Evolutionary conservation across 2,329 filamentous ascomycete species (phyloP).

Genomic region (Endocalyx cinctus): DNA sequence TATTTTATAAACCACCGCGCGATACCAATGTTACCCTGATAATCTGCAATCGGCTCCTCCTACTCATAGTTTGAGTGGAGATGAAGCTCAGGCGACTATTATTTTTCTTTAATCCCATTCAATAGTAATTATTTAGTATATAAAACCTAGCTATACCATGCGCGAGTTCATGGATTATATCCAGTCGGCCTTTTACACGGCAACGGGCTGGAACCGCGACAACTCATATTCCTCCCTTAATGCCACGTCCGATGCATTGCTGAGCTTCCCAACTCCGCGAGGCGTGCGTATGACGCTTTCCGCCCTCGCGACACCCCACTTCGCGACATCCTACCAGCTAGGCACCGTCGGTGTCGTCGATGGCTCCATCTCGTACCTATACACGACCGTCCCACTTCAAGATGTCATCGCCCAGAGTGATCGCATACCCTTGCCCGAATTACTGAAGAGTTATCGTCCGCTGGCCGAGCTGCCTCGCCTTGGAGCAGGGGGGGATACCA

Average conservation of each 20-base stretch:
- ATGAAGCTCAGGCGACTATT: too few species aligned
- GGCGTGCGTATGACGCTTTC: conserved; percentile 84
- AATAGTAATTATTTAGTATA: too few species aligned
- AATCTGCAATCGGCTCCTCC: too few species aligned
- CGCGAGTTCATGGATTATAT: conserved; percentile 97
- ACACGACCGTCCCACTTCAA: conserved; percentile 76
- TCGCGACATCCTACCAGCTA: conserved; percentile 89
- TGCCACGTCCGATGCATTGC: conserved; percentile 75
- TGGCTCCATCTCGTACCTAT: conserved; percentile 95
- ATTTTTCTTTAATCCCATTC: too few species aligned
- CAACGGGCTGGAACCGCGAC: conserved; percentile 84
- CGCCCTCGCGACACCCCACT: conserved; percentile 86
- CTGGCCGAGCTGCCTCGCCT: conserved; percentile 54
- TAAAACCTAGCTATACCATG: too few species aligned
- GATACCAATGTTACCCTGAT: too few species aligned
- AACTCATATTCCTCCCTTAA: conserved; percentile 89
- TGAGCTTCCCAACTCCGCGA: conserved; percentile 82
- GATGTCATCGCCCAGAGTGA: conserved; percentile 65
- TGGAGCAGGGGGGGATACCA: conserved; percentile 16
- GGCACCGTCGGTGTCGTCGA: conserved; percentile 88
- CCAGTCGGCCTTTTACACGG: conserved; percentile 82
- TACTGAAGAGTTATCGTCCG: conserved; percentile 79
- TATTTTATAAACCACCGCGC: too few species aligned
- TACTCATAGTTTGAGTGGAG: too few species aligned
- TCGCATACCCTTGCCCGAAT: conserved; percentile 67